Evolutionary conservation across 1,284 basidiomycete genomes (phyloP).

Genomic region (Cronartium ribicola): DNA sequence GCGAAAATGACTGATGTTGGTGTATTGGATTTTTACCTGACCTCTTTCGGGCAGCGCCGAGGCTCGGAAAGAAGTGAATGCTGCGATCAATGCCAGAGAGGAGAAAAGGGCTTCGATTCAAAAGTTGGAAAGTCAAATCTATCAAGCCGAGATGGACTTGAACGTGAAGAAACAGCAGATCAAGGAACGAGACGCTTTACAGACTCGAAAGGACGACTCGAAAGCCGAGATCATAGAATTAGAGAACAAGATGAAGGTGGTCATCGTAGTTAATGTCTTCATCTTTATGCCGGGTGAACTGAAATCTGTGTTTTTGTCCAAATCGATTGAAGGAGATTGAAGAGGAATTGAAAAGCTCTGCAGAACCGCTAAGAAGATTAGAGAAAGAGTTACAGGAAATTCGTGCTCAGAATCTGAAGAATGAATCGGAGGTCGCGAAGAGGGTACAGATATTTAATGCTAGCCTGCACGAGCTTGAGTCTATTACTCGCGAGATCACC

Average conservation of each 20-base stretch:
- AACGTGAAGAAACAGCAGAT: slow-evolving; percentile 27
- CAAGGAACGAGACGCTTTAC: slow-evolving; percentile 25
- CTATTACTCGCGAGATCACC: slow-evolving; percentile 63
- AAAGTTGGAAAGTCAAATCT: slow-evolving; percentile 25
- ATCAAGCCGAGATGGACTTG: slow-evolving; percentile 33
- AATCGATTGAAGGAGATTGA: slow-evolving; percentile 62
- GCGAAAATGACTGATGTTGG: neutral
- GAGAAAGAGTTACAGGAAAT: slow-evolving; percentile 61
- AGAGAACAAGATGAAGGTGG: slow-evolving; percentile 26
- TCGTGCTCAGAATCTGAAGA: slow-evolving; percentile 59
- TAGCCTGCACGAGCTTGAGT: slow-evolving; percentile 63
- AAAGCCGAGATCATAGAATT: slow-evolving; percentile 22
- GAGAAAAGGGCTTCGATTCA: slow-evolving; percentile 16
- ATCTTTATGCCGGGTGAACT: slow-evolving; percentile 50
- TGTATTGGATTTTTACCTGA: neutral
- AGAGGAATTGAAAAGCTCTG: slow-evolving; percentile 61
- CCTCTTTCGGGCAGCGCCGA: slow-evolving; percentile 6
- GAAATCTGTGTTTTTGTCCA: slow-evolving; percentile 56
- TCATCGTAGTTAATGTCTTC: neutral
- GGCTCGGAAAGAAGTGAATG: slow-evolving; percentile 22
- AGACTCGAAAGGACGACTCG: slow-evolving; percentile 23
- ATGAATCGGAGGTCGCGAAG: slow-evolving; percentile 59
- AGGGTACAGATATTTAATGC: slow-evolving; percentile 64
- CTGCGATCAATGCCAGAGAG: slow-evolving; percentile 16
- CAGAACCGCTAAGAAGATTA: slow-evolving; percentile 65